Percentiles rank a stretch among this genome's conserved stretches.
Evolutionary conservation across 2,329 filamentous ascomycete species (phyloP).

Genomic region (Colletotrichum sp.): DNA sequence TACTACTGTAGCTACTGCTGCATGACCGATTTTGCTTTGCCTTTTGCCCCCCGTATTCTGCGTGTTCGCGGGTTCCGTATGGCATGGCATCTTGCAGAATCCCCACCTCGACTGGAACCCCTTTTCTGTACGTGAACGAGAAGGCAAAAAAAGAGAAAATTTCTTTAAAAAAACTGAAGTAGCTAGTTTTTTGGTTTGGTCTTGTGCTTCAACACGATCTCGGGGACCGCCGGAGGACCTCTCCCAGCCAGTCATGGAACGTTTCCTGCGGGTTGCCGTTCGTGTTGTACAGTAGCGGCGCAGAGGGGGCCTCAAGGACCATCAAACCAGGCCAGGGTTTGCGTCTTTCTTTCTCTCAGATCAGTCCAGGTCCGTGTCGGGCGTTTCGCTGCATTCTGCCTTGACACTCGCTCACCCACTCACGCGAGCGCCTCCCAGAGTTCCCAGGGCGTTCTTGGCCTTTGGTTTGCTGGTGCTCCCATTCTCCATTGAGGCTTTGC

Average conservation of each 20-base stretch:
- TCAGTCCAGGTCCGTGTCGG: not conserved
- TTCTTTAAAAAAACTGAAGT: not conserved
- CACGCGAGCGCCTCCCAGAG: not conserved
- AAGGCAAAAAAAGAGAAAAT: not conserved
- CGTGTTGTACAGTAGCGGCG: not conserved
- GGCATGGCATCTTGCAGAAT: not conserved
- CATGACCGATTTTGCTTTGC: not conserved
- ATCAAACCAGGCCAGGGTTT: not conserved
- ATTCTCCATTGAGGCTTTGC: not conserved
- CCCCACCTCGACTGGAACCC: not conserved
- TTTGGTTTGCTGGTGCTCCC: not conserved
- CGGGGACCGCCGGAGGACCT: not conserved
- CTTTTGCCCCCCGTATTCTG: not conserved
- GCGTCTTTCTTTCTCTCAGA: not conserved
- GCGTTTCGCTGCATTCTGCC: not conserved
- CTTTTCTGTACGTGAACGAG: not conserved
- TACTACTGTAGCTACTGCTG: not conserved
- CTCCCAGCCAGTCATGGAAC: not conserved
- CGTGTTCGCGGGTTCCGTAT: not conserved
- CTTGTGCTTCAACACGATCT: not conserved
- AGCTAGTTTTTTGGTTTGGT: not conserved
- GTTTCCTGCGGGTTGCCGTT: not conserved
- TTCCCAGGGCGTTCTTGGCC: not conserved
- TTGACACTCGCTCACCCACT: not conserved
- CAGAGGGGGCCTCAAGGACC: not conserved